These are phyloP conservation scores for Boletus sensibilis DNA, from an alignment of 768 basidiomycete genomes.

Conservation along the genomic window DNA sequence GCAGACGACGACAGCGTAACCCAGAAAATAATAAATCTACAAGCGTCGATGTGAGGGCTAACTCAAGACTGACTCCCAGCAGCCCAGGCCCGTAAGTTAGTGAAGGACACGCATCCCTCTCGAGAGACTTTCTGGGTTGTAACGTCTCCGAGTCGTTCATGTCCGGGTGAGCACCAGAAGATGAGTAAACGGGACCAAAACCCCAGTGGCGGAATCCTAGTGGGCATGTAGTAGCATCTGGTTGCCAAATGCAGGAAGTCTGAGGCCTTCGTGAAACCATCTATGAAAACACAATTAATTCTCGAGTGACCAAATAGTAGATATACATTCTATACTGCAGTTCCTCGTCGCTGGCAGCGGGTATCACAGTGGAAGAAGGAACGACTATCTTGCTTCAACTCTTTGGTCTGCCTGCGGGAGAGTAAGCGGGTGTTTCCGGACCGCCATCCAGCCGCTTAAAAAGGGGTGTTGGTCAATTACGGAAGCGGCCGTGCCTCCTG, in stretches of 20 bases:
- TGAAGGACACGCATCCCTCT: neutral
- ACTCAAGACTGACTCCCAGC: too few relatives aligned
- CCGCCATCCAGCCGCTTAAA: neutral
- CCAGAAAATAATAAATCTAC: neutral
- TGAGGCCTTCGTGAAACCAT: neutral
- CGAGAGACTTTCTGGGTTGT: neutral
- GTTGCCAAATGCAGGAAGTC: neutral
- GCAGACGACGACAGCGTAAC: neutral
- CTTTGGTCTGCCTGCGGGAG: too few relatives aligned
- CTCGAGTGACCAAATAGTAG: neutral
- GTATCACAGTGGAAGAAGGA: neutral
- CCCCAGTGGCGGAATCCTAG: neutral
- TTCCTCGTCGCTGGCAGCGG: too few relatives aligned
- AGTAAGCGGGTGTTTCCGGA: conserved; percentile 10
- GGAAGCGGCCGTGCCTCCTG: conserved; percentile 5
- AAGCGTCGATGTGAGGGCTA: neutral
- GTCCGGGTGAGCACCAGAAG: neutral
- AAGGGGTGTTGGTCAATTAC: conserved; percentile 18
- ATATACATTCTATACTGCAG: neutral
- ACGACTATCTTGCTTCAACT: neutral
- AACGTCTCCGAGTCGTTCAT: neutral
- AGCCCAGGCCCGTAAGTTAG: too few relatives aligned
- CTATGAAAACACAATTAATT: neutral
- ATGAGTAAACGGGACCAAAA: neutral
- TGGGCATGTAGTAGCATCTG: too few relatives aligned